Percentiles rank a stretch among this genome's conserved stretches.
phyloP scores from a whole-genome alignment of 306 rosid genomes.

The Cucumis cinereus region DNA sequence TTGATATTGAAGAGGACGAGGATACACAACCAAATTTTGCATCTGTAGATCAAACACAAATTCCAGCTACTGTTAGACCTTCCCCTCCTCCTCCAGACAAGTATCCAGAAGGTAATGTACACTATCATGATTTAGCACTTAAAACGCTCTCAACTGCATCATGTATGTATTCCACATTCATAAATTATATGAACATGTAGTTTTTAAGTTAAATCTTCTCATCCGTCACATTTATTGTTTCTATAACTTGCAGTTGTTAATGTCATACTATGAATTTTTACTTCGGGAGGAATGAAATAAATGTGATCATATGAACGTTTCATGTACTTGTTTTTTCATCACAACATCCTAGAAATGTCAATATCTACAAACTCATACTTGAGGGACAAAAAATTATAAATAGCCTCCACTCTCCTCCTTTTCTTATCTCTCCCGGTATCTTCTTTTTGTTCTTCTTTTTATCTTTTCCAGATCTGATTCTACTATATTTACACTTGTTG shows the following conservation, averaged over 20 bases:
- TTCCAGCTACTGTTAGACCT: slow-evolving; percentile 22
- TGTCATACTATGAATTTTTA: neutral
- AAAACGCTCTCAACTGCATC: neutral
- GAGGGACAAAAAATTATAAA: neutral
- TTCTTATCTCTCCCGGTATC: neutral
- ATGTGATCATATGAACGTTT: neutral
- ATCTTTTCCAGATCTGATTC: neutral
- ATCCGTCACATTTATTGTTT: neutral
- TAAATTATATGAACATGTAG: neutral
- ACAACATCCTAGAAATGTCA: neutral
- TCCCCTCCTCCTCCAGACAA: slow-evolving; percentile 47
- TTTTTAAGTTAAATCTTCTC: neutral
- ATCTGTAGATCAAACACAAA: slow-evolving; percentile 31
- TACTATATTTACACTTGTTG: neutral
- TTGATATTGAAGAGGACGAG: slow-evolving; percentile 61
- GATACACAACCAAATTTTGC: slow-evolving; percentile 34
- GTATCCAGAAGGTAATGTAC: slow-evolving; percentile 28
- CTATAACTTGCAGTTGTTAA: neutral
- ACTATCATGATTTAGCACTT: neutral
- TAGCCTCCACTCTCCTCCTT: neutral
- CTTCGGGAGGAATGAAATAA: neutral
- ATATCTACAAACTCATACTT: neutral
- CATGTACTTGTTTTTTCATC: neutral
- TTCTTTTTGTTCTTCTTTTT: neutral
- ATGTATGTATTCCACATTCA: neutral